phyloP scores from a whole-genome alignment of 2,329 filamentous ascomycete genomes.

The Diplodia sapinea region DNA sequence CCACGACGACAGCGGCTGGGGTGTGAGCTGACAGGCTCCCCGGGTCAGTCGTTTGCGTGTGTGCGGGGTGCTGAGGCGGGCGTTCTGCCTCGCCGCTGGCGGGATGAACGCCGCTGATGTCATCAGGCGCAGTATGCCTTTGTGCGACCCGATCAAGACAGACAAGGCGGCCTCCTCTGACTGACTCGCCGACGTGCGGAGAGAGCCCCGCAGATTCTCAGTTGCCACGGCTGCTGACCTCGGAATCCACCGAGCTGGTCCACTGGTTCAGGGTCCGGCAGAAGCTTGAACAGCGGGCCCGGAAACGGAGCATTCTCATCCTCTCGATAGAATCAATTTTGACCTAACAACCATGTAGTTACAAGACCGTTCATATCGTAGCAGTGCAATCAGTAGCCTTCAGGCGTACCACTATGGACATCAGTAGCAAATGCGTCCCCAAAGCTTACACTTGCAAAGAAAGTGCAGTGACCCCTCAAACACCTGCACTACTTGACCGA shows the following conservation, averaged over 20 bases:
- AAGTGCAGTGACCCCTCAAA: not conserved
- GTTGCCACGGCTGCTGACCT: not conserved
- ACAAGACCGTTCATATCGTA: not conserved
- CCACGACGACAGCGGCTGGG: conserved; percentile 7
- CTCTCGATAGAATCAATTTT: not conserved
- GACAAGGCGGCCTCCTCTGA: too few species aligned
- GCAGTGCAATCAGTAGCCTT: not conserved
- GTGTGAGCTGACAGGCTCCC: conserved; percentile 18
- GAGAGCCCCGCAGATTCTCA: conserved; percentile 5
- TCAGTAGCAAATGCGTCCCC: not conserved
- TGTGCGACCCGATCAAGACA: too few species aligned
- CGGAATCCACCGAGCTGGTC: not conserved
- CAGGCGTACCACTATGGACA: not conserved
- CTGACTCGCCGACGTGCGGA: conserved; percentile 23
- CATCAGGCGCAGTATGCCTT: not conserved
- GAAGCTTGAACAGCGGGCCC: not conserved
- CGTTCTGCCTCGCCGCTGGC: not conserved
- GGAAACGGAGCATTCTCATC: not conserved
- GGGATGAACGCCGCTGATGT: conserved; percentile 20
- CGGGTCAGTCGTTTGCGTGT: not conserved
- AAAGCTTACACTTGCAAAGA: not conserved
- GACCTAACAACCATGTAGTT: not conserved
- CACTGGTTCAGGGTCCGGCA: not conserved
- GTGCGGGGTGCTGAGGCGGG: conserved; percentile 8
- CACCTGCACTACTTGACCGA: not conserved